A percentile compares a stretch with the other conserved stretches of the same genome.
These are phyloP conservation scores for Eucalyptus tenuipes DNA, from an alignment of 345 rosid genomes.

Conservation along the genomic window DNA sequence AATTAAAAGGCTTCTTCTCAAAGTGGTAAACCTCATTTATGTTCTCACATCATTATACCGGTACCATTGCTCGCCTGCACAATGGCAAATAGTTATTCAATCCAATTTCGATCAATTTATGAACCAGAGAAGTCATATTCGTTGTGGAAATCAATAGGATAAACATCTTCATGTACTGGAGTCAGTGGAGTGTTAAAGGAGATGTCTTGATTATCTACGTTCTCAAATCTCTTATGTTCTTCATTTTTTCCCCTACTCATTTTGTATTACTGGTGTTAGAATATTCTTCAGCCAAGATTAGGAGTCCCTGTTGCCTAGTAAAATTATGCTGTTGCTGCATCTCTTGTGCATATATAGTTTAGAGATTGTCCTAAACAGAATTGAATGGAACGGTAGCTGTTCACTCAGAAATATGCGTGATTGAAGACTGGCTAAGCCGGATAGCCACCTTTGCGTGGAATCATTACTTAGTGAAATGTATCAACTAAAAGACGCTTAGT, in stretches of 20 bases:
- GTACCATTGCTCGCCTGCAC: neutral
- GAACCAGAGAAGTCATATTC: neutral
- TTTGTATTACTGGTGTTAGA: neutral
- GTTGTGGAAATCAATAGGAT: neutral
- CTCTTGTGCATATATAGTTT: neutral
- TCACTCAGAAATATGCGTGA: neutral
- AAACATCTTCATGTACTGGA: neutral
- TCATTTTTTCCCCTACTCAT: neutral
- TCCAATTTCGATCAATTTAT: neutral
- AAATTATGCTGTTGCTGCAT: neutral
- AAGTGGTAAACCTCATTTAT: conserved; percentile 43
- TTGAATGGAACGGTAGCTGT: neutral
- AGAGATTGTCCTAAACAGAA: neutral
- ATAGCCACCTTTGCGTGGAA: neutral
- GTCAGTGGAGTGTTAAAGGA: neutral
- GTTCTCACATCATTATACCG: neutral
- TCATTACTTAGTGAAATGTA: neutral
- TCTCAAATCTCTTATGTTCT: neutral
- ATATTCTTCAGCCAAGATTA: neutral
- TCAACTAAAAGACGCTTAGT: neutral
- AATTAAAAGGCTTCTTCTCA: conserved; percentile 66
- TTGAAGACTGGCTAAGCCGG: neutral
- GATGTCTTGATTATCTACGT: neutral
- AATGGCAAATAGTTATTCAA: neutral
- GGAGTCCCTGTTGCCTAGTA: neutral